Evolutionary conservation across 1,139 yeast species (phyloP).

Genomic region (Taphrina sp.): DNA sequence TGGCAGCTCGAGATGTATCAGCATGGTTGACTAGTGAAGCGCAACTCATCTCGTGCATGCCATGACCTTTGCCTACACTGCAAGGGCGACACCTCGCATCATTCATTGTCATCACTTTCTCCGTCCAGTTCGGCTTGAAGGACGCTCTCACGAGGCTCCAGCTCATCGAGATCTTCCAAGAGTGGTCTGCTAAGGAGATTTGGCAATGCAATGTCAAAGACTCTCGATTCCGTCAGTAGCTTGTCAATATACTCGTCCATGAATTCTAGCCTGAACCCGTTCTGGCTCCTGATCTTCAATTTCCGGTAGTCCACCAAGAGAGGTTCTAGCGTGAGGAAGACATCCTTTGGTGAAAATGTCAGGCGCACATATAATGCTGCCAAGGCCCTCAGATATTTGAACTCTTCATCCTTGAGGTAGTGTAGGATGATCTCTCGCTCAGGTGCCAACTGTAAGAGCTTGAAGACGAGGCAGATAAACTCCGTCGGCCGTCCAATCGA

Average conservation of each 20-base stretch:
- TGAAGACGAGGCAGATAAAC: slow-evolving; percentile 62
- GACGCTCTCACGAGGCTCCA: slow-evolving; percentile 46
- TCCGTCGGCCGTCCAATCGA: slow-evolving; percentile 57
- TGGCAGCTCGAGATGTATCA: no score
- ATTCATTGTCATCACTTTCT: slow-evolving; percentile 25
- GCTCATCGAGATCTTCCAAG: slow-evolving; percentile 47
- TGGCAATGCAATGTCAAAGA: slow-evolving; percentile 62
- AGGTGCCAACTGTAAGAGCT: slow-evolving; percentile 65
- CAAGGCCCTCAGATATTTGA: slow-evolving; percentile 62
- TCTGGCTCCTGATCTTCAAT: slow-evolving; percentile 45
- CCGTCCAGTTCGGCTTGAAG: slow-evolving; percentile 42
- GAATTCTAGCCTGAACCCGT: slow-evolving; percentile 46
- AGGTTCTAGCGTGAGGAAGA: slow-evolving; percentile 56
- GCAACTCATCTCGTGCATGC: no score
- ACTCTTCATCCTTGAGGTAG: slow-evolving; percentile 57
- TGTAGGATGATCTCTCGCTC: slow-evolving; percentile 53
- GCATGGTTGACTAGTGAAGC: no score
- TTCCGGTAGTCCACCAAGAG: slow-evolving; percentile 58
- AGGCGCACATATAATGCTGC: slow-evolving; percentile 60
- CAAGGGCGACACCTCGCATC: no score
- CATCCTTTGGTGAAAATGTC: slow-evolving; percentile 49
- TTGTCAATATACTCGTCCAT: slow-evolving; percentile 65
- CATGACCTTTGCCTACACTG: no score
- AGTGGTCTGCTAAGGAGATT: slow-evolving; percentile 51
- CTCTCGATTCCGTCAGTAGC: slow-evolving; percentile 53